phyloP scores from a whole-genome alignment of 345 rosid species.

The Orychophragmus violaceus region DNA sequence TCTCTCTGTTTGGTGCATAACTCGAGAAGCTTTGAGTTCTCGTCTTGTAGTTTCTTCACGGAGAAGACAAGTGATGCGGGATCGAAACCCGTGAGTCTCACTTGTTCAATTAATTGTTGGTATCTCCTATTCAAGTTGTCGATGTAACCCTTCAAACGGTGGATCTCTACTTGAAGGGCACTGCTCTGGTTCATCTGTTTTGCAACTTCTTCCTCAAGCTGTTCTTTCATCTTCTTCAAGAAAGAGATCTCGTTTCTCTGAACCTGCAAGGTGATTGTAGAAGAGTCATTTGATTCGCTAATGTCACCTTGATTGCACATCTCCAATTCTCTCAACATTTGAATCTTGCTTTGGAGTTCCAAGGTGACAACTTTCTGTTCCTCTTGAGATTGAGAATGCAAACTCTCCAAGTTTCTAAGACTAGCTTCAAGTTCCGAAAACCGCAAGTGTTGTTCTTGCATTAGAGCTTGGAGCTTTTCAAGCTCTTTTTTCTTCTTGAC shows the following conservation, averaged over 20 bases:
- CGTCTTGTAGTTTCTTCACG: conserved; percentile 59
- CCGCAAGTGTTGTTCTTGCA: conserved; percentile 53
- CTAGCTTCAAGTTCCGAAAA: conserved; percentile 53
- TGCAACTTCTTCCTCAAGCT: conserved; percentile 69
- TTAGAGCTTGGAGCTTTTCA: conserved; percentile 45
- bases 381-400: conserved; percentile 51
- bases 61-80: conserved; percentile 46
- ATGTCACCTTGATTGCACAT: conserved; percentile 43
- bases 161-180: conserved; percentile 68
- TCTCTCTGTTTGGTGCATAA: conserved; percentile 36
- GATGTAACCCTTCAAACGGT: conserved; percentile 58
- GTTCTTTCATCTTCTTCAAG: conserved; percentile 62
- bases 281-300: conserved; percentile 42
- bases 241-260: conserved; percentile 48
- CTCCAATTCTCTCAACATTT: conserved; percentile 51
- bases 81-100: conserved; percentile 57
- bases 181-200: conserved; percentile 54
- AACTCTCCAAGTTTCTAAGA: conserved; percentile 43
- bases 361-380: conserved; percentile 62
- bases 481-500: conserved; percentile 57
- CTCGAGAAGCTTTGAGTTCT: conserved; percentile 58
- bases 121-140: conserved; percentile 51
- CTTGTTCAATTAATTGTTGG: conserved; percentile 49
- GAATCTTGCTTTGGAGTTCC: conserved; percentile 56
- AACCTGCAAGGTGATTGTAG: conserved; percentile 35